Percentiles rank a stretch among this genome's conserved stretches.
phyloP scores from a whole-genome alignment of 2,329 filamentous ascomycete genomes.

The Sphaerostilbella broomeana region DNA sequence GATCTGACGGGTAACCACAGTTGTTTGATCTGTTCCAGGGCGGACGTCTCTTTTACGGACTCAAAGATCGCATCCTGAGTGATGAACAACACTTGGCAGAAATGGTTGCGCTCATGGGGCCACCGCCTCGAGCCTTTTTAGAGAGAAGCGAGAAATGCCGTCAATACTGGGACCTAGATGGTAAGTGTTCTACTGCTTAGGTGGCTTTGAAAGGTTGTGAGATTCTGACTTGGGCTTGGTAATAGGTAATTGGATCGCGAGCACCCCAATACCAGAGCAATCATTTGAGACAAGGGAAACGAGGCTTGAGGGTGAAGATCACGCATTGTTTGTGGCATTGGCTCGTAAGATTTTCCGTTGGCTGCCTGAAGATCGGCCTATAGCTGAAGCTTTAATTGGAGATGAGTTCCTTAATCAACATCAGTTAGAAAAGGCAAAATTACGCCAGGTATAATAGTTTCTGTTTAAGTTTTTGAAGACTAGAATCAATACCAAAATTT shows the following conservation, averaged over 20 bases:
- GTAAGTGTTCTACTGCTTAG: slow-evolving; percentile 13
- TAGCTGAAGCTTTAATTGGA: slow-evolving; percentile 19
- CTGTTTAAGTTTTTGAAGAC: too few relatives aligned
- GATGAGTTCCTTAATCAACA: slow-evolving; percentile 14
- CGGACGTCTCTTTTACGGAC: too few relatives aligned
- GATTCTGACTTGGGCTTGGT: too few relatives aligned
- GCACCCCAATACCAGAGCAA: slow-evolving; percentile 21
- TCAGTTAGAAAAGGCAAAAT: background rate
- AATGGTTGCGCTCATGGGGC: slow-evolving; percentile 33
- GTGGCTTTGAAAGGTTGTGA: too few relatives aligned
- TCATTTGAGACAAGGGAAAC: slow-evolving; percentile 19
- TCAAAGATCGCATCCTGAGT: too few relatives aligned
- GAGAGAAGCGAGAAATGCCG: slow-evolving; percentile 23
- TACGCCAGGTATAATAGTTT: too few relatives aligned
- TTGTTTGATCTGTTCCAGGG: too few relatives aligned
- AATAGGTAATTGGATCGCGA: slow-evolving; percentile 23
- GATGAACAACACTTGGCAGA: slow-evolving; percentile 26
- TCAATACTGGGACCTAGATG: slow-evolving; percentile 20
- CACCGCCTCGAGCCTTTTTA: slow-evolving; percentile 28
- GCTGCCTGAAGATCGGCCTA: slow-evolving; percentile 21
- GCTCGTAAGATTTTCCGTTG: slow-evolving; percentile 20
- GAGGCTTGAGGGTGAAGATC: slow-evolving; percentile 18
- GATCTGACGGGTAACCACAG: too few relatives aligned
- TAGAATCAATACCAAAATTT: too few relatives aligned
- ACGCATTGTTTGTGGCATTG: slow-evolving; percentile 17